Evolutionary conservation across 2,329 filamentous ascomycete genomes (phyloP).

Genomic region (Fusarium sambucinum): DNA sequence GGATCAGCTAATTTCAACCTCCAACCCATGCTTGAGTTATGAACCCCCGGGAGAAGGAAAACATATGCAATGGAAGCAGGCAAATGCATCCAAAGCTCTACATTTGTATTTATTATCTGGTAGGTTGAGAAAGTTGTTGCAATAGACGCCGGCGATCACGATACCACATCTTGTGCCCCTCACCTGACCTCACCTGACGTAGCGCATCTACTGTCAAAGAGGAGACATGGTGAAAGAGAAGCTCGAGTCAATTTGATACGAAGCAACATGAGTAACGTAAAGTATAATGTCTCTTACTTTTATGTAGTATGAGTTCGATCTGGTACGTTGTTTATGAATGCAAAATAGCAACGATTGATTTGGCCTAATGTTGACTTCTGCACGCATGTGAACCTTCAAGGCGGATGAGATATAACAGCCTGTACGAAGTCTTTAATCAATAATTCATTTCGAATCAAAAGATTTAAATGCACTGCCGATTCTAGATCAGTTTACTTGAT

Average conservation of each 20-base stretch:
- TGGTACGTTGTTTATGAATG: background rate
- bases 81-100: no score
- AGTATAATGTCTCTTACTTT: rapidly evolving
- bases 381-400: background rate
- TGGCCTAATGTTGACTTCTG: background rate
- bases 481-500: background rate
- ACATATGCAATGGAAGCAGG: background rate
- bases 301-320: background rate
- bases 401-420: background rate
- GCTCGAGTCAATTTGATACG: background rate
- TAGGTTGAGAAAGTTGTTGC: background rate
- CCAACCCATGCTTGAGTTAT: background rate
- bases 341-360: background rate
- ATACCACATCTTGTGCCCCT: slow-evolving; percentile 34
- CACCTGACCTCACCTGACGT: slow-evolving; percentile 43
- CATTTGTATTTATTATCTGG: background rate
- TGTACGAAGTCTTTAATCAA: background rate
- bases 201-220: slow-evolving; percentile 16
- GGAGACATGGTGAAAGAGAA: background rate
- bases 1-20: background rate
- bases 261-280: background rate
- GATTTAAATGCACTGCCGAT: background rate
- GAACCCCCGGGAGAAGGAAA: background rate
- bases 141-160: slow-evolving; percentile 4
- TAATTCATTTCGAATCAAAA: background rate